Conservation (phyloP, 306 rosid genomes). For the Luffa aegyptiaca region DNA sequence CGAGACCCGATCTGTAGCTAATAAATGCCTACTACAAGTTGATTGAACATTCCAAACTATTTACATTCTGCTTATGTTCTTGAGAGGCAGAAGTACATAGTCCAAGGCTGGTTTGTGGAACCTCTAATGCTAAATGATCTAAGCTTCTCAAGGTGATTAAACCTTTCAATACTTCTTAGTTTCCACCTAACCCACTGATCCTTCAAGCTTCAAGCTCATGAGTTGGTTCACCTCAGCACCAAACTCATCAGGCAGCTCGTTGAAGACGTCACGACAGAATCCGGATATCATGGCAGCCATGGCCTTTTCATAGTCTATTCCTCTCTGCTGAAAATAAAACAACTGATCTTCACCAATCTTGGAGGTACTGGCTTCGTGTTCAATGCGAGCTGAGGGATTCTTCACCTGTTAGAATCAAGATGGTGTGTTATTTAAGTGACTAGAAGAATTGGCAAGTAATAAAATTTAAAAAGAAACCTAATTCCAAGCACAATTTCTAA, state of each 20-base stretch:
- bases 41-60: neutral
- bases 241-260: conserved; percentile 93
- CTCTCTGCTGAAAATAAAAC: conserved; percentile 91
- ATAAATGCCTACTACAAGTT: neutral
- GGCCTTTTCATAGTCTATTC: conserved; percentile 82
- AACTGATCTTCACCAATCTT: conserved; percentile 90
- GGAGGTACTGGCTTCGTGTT: conserved; percentile 93
- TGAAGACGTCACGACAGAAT: conserved; percentile 83
- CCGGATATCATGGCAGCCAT: conserved; percentile 99
- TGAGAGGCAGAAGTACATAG: neutral
- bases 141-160: neutral
- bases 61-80: neutral
- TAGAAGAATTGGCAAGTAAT: neutral
- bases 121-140: neutral
- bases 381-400: conserved; percentile 77
- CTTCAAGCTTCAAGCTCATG: conserved; percentile 94
- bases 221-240: conserved; percentile 93
- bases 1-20: neutral
- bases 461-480: neutral
- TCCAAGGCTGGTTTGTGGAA: neutral
- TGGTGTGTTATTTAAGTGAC: neutral
- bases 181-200: conserved; percentile 59
- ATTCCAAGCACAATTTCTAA: neutral
- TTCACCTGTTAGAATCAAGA: conserved; percentile 41
- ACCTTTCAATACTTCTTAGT: neutral